These are phyloP conservation scores for Rasamsonia emersonii DNA, from an alignment of 2,329 filamentous ascomycete species.

Conservation along the genomic window DNA sequence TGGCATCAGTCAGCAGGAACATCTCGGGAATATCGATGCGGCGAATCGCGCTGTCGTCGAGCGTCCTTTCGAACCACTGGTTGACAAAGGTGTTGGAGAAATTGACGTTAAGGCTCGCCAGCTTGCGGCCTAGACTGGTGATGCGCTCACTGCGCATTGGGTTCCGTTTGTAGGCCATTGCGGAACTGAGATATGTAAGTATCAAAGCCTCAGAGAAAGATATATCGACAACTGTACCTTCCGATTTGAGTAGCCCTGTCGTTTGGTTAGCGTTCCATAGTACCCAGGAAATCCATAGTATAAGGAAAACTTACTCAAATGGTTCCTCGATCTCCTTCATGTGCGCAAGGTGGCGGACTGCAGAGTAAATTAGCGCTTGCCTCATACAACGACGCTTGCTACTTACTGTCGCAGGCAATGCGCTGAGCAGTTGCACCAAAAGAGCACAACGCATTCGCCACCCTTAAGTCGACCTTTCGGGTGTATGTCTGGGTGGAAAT, in stretches of 20 bases:
- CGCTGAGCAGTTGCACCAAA: slow-evolving; percentile 72
- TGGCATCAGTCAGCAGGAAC: slow-evolving; percentile 57
- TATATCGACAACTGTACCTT: background rate
- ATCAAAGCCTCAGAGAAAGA: slow-evolving; percentile 2
- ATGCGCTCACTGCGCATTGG: slow-evolving; percentile 43
- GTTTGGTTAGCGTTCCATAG: too few relatives aligned
- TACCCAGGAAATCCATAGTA: background rate
- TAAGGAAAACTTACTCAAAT: slow-evolving; percentile 46
- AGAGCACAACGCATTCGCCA: slow-evolving; percentile 72
- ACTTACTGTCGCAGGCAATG: slow-evolving; percentile 53
- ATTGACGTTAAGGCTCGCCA: slow-evolving; percentile 46
- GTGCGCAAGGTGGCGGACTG: slow-evolving; percentile 61
- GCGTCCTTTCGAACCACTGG: slow-evolving; percentile 70
- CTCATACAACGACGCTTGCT: background rate
- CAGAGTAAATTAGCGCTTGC: background rate
- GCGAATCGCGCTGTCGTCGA: slow-evolving; percentile 40
- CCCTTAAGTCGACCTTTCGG: slow-evolving; percentile 70
- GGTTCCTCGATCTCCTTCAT: slow-evolving; percentile 83
- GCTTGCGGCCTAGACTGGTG: slow-evolving; percentile 49
- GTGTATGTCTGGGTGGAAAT: slow-evolving; percentile 69
- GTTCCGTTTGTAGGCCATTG: slow-evolving; percentile 55
- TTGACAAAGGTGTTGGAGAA: slow-evolving; percentile 58
- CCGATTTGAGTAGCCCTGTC: too few relatives aligned
- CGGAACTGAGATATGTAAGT: slow-evolving; percentile 34
- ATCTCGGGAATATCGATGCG: slow-evolving; percentile 52